Evolutionary conservation across 2,329 filamentous ascomycete genomes (phyloP), one percentile per base, ranked within the genome.

Genomic region (Venturiaceae sp.): DNA sequence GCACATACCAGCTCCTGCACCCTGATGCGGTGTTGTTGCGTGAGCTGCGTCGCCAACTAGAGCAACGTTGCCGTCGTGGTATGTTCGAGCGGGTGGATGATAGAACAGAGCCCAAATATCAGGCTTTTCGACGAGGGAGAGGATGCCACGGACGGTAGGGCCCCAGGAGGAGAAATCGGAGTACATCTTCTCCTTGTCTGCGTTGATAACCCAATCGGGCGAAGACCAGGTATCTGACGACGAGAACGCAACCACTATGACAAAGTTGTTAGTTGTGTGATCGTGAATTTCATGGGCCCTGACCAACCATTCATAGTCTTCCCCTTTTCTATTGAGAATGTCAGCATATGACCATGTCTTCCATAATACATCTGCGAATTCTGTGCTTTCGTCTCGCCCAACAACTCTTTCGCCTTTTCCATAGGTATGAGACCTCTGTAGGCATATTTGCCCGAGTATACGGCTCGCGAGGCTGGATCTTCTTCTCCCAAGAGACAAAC

Each of bases 381-480:
- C 26, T 67, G 64, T 0, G 80, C 76, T 37, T 78, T 70, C 39
- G 81, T 70, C 8, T 75, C 66, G 2, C 81, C 80, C 2, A 86
- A 62, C 2, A 75, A 73, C 11, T 71, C 66, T 1, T 72, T 66
- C 0, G 81, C 83, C 16, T 76, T 67, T 1, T 75, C 71, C 76
- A 87, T 86, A 0, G 83, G 81, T 1, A 86, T 74, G 2, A 88
- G 68, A 0, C 80, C 80, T 6, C 85, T 76, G 68, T 84, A 88
- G 34, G 81, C 84, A 68, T 81, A 82, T 61, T 84, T 83, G 33
- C 78, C 73, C 0, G 77, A 78, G 65, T 83, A 87, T 1, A 71
- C 66, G 0, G 83, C 73, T 28, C 74, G 66, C 0, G 75, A 69
- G 3, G 75, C 72, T 0, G 77, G 74, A 60, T 76, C 68, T 23